Conservation (phyloP, 305 asterid species). For the Fraxinus greggii region DNA sequence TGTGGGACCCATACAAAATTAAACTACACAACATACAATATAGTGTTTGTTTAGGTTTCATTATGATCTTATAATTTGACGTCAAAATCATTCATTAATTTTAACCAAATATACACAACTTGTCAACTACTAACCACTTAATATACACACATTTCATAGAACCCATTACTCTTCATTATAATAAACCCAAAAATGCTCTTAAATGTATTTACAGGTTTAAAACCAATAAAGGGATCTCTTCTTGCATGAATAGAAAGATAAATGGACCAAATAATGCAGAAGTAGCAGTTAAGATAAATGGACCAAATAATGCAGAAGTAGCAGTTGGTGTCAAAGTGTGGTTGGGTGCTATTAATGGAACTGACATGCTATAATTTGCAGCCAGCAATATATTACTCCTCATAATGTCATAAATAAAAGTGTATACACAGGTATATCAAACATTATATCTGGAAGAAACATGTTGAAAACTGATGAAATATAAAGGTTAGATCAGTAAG, state of each 20-base stretch:
- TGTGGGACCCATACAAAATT: background rate
- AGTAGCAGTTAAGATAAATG: background rate
- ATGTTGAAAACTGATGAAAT: background rate
- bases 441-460: background rate
- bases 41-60: background rate
- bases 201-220: background rate
- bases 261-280: background rate
- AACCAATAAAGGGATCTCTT: background rate
- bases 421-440: background rate
- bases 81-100: background rate
- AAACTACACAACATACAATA: background rate
- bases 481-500: slow-evolving; percentile 8
- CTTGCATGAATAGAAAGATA: background rate
- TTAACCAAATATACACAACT: background rate
- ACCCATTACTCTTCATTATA: background rate
- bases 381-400: background rate
- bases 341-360: background rate
- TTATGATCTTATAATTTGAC: background rate
- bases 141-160: background rate
- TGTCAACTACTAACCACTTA: background rate
- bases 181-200: background rate
- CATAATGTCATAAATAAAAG: background rate
- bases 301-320: background rate
- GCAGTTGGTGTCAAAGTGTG: background rate
- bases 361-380: background rate